Evolutionary conservation across 108 stramenopile genomes (phyloP), one percentile per base, ranked within the genome.

Genomic region (Cyclotella choctawhatcheeana): DNA sequence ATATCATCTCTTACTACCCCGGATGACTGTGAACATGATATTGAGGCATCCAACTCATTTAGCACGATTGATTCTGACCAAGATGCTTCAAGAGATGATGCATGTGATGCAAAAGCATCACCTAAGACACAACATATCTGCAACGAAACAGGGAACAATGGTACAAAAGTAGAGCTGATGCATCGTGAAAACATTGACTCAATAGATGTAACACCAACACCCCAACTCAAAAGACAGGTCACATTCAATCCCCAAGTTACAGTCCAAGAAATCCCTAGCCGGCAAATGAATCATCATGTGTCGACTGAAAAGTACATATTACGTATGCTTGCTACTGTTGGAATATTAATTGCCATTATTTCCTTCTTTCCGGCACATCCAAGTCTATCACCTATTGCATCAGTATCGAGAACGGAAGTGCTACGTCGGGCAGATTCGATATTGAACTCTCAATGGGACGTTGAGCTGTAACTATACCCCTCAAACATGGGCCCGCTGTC

Each of bases 401-500:
- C 72, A 13, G 58, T 33, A 52, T 34, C 52, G 13, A 52, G 64
- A 18, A 50, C 24, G 44, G 63, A 65, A 34, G 48, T 74, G 31
- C 22, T 74, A 21, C 53, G 30, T 35, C 73, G 54, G n/a, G 53
- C 71, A 0, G 61, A 72, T 3, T 50, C 32, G 12, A 22, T 72
- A 14, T 55, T 72, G 14, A 62, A 32, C 33, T 62, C 71, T 20
- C 73, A 74, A 44, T 74, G 73, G 73, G 73, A 74, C 29, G 63
- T 64, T 48, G 73, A 74, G 73, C 73, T 74, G 3, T 74, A 74
- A 7, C 18, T 24, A n/a, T n/a, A n/a, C n/a, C n/a, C n/a, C n/a
- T n/a, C n/a, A 40, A 40, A 12, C 6, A 8, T 40, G 37, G 37
- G 37, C 37, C 37, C 12, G 6, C 8, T 40, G 37, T 40, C 37